Conservation (phyloP, 768 basidiomycete genomes). For the Cantharellus cinnabarinus region DNA sequence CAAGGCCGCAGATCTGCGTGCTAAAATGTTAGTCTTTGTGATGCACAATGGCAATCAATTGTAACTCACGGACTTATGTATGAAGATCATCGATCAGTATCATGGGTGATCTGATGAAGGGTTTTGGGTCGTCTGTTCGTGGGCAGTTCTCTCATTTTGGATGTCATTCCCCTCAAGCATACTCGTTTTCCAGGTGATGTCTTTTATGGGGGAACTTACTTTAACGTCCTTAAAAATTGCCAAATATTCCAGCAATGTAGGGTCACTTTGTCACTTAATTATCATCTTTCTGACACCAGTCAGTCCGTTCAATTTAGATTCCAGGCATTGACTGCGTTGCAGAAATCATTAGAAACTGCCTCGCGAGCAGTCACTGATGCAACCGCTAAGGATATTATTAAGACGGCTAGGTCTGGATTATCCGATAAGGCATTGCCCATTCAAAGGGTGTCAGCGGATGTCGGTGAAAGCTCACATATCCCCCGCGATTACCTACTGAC, state of each 20-base stretch:
- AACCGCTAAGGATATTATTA: constrained; percentile 58
- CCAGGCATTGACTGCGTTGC: constrained; percentile 54
- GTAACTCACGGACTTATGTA: too few relatives aligned
- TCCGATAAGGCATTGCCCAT: constrained; percentile 69
- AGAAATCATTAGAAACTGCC: constrained; percentile 61
- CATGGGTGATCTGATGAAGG: constrained; percentile 74
- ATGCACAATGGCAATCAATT: not conserved
- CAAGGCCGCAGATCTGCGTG: constrained; percentile 43
- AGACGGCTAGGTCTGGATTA: constrained; percentile 55
- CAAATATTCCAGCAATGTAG: constrained; percentile 45
- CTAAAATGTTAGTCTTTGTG: constrained; percentile 36
- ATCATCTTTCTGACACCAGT: not conserved
- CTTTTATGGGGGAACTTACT: constrained; percentile 74
- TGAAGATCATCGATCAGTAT: constrained; percentile 65
- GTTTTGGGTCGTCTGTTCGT: constrained; percentile 64
- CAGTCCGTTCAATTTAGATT: constrained; percentile 68
- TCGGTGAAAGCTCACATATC: constrained; percentile 15
- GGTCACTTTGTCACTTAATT: constrained; percentile 14
- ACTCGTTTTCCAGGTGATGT: constrained; percentile 53
- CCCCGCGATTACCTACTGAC: not conserved
- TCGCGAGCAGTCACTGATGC: constrained; percentile 71
- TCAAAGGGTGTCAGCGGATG: constrained; percentile 67
- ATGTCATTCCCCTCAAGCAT: not conserved
- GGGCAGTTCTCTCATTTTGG: not conserved
- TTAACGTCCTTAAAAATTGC: constrained; percentile 42